Percentiles rank a stretch among this genome's conserved stretches.
Conservation (phyloP, 2,329 filamentous ascomycete species). For the Diaporthe nobilis region DNA sequence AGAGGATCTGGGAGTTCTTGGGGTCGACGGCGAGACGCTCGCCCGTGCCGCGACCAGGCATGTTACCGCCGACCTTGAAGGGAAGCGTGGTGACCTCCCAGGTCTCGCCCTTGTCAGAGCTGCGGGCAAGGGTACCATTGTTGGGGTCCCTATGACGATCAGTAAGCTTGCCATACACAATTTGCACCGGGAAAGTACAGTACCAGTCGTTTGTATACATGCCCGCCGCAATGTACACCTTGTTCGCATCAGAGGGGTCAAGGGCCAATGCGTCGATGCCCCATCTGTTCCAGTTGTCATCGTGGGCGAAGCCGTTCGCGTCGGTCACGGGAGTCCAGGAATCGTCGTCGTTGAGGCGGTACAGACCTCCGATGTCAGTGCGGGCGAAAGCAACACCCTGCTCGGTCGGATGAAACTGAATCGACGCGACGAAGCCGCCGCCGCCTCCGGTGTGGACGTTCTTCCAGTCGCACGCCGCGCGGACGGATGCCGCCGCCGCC, state of each 20-base stretch:
- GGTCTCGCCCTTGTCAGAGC: conserved; percentile 66
- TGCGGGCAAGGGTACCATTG: conserved; percentile 67
- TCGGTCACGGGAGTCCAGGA: conserved; percentile 36
- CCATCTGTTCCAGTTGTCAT: conserved; percentile 63
- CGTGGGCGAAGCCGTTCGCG: conserved; percentile 17
- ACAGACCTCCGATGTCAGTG: conserved; percentile 71
- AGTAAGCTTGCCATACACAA: not conserved
- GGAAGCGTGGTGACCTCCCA: conserved; percentile 65
- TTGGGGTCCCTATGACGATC: conserved; percentile 61
- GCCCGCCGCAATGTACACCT: conserved; percentile 68
- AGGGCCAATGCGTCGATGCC: conserved; percentile 70
- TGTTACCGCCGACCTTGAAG: conserved; percentile 74
- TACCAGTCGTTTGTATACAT: conserved; percentile 68
- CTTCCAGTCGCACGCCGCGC: conserved; percentile 49
- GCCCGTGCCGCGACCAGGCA: conserved; percentile 72
- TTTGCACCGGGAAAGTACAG: not conserved
- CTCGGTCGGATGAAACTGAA: conserved; percentile 68
- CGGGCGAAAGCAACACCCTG: conserved; percentile 68
- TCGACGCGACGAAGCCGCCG: conserved; percentile 69
- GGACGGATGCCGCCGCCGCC: conserved; percentile 45
- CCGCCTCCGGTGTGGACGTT: conserved; percentile 65
- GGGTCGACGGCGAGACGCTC: conserved; percentile 72
- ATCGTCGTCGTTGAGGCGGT: conserved; percentile 68
- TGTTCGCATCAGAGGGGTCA: conserved; percentile 65
- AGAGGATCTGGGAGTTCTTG: conserved; percentile 68